Percentiles rank a stretch among this genome's conserved stretches.
Conservation (phyloP, 495 filamentous ascomycete species). For the Penicillium coffeae region DNA sequence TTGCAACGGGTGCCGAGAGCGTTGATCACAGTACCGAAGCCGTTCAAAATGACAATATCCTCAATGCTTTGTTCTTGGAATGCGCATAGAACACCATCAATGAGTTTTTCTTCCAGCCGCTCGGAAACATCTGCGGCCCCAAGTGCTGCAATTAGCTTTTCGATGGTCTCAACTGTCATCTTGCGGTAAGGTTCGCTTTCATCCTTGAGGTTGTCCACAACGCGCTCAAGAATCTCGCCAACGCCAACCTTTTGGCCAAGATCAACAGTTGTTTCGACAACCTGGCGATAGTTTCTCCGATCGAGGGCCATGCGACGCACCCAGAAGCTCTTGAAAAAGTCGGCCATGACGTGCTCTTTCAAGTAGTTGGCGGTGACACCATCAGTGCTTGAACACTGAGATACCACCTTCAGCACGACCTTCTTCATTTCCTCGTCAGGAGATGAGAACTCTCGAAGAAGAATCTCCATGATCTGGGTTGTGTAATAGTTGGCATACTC, state of each 20-base stretch:
- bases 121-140: slow-evolving; percentile 93
- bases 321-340: slow-evolving; percentile 99
- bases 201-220: slow-evolving; percentile 94
- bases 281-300: slow-evolving; percentile 93
- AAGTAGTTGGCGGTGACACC: slow-evolving; percentile 93
- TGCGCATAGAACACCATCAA: slow-evolving; percentile 93
- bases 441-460: slow-evolving; percentile 91
- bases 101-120: slow-evolving; percentile 83
- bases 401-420: slow-evolving; percentile 94
- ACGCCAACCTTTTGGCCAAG: slow-evolving; percentile 95
- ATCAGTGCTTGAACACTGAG: slow-evolving; percentile 91
- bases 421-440: slow-evolving; percentile 99
- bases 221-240: slow-evolving; percentile 87
- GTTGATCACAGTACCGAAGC: slow-evolving; percentile 98
- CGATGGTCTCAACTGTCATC: slow-evolving; percentile 97
- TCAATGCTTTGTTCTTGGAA: slow-evolving; percentile 99
- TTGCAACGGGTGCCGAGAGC: slow-evolving; percentile 92
- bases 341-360: slow-evolving; percentile 88
- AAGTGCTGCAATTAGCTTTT: slow-evolving; percentile 89
- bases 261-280: slow-evolving; percentile 97
- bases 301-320: slow-evolving; percentile 94
- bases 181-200: slow-evolving; percentile 98
- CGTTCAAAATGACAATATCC: slow-evolving; percentile 93
- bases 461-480: slow-evolving; percentile 96
- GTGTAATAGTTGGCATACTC: slow-evolving; percentile 99